A percentile compares a stretch with the other conserved stretches of the same genome.
Conservation (phyloP, 352 stramenopile genomes). For the Aphanomyces cochlioides region DNA sequence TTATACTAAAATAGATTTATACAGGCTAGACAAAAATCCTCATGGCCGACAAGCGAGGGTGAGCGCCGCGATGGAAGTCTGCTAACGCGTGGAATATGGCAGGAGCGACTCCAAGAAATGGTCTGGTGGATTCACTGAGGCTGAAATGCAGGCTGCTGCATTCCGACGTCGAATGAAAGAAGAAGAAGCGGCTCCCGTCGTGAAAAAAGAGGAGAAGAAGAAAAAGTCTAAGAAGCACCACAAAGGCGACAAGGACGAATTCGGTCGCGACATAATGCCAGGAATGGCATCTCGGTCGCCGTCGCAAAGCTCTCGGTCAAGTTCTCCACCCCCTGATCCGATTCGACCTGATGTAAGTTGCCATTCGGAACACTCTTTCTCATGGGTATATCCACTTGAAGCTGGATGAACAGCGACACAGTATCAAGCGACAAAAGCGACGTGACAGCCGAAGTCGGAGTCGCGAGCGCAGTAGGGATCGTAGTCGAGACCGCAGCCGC, state of each 20-base stretch:
- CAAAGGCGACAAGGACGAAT: conserved; percentile 62
- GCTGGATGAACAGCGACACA: conserved; percentile 43
- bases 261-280: conserved; percentile 59
- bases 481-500: conserved; percentile 29
- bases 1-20: too few relatives aligned
- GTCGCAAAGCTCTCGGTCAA: conserved; percentile 35
- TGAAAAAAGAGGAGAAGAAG: conserved; percentile 35
- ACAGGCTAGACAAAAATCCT: too few relatives aligned
- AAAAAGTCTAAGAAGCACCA: conserved; percentile 27
- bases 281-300: conserved; percentile 32
- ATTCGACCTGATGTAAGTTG: conserved; percentile 53
- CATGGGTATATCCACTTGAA: conserved; percentile 23
- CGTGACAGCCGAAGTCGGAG: conserved; percentile 24
- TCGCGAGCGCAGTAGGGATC: neutral
- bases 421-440: conserved; percentile 19
- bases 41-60: neutral
- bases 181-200: conserved; percentile 1
- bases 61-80: neutral
- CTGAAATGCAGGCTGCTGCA: conserved; percentile 27
- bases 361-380: neutral
- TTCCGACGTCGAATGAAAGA: conserved; percentile 28
- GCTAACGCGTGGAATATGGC: neutral
- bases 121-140: conserved; percentile 28
- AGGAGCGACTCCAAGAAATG: conserved; percentile 7
- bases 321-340: conserved; percentile 53